phyloP scores from a whole-genome alignment of 352 stramenopile species.

The Elongisporangium undulatum region DNA sequence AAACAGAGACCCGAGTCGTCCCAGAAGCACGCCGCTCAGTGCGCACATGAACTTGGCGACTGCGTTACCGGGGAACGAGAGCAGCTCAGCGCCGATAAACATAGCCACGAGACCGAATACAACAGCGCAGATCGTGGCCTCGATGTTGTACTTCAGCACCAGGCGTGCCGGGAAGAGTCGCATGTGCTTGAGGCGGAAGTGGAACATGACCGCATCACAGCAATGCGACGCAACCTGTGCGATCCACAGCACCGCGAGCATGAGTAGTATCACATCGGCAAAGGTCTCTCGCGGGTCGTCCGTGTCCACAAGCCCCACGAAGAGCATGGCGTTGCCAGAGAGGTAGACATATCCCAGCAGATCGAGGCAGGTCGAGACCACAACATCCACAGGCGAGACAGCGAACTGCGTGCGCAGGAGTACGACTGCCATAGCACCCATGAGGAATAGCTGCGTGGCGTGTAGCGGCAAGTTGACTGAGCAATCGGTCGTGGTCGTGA shows the following conservation, averaged over 20 bases:
- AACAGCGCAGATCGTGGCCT: conserved; percentile 35
- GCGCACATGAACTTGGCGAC: conserved; percentile 75
- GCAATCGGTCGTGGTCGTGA: conserved; percentile 8
- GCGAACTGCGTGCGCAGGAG: conserved; percentile 20
- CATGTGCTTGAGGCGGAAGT: conserved; percentile 37
- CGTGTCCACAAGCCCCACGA: conserved; percentile 42
- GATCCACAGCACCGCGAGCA: conserved; percentile 38
- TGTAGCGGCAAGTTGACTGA: conserved; percentile 15
- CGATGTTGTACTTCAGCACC: conserved; percentile 40
- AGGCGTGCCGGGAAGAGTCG: conserved; percentile 37
- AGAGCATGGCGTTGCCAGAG: conserved; percentile 21
- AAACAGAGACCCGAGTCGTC: conserved; percentile 89
- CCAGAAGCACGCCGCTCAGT: conserved; percentile 82
- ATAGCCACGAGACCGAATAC: conserved; percentile 29
- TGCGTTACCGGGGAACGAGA: conserved; percentile 26
- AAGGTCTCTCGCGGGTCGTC: conserved; percentile 22
- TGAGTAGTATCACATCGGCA: conserved; percentile 30
- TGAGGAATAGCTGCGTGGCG: conserved; percentile 27
- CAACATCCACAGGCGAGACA: conserved; percentile 26
- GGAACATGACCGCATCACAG: conserved; percentile 52
- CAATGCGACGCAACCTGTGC: conserved; percentile 38
- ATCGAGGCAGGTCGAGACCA: conserved; percentile 27
- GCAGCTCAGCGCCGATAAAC: conserved; percentile 23
- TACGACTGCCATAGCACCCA: conserved; percentile 26
- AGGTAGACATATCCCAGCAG: conserved; percentile 35